phyloP scores from a whole-genome alignment of 2,329 filamentous ascomycete genomes.

The Cryphonectria nitschkei region DNA sequence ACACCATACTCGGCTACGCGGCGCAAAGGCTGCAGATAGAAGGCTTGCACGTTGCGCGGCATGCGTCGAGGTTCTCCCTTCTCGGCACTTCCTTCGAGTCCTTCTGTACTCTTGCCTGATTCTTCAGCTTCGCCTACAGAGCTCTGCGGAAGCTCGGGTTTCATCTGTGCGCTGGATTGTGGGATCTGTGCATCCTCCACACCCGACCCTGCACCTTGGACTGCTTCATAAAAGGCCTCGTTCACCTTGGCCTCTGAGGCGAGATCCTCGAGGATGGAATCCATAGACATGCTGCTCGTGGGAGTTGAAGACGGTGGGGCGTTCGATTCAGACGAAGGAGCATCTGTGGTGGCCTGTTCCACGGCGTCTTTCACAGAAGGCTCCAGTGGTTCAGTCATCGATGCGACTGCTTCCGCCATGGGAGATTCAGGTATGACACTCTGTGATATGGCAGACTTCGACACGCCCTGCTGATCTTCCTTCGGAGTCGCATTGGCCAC shows the following conservation, averaged over 20 bases:
- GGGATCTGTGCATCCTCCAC: not conserved
- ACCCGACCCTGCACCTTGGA: not conserved
- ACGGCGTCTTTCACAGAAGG: not conserved
- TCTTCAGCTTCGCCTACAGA: not conserved
- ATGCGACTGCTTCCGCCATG: constrained; percentile 8
- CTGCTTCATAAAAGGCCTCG: not conserved
- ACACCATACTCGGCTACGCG: constrained; percentile 75
- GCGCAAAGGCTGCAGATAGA: constrained; percentile 84
- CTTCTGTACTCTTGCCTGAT: constrained; percentile 8
- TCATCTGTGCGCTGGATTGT: not conserved
- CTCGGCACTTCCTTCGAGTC: constrained; percentile 4
- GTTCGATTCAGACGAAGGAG: not conserved
- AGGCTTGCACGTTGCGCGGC: constrained; percentile 80
- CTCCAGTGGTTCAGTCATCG: not conserved
- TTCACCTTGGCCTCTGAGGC: not conserved
- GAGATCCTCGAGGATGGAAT: constrained; percentile 9
- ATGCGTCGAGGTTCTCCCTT: constrained; percentile 51
- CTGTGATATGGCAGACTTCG: constrained; percentile 2
- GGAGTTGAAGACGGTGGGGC: not conserved
- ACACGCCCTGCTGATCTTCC: not conserved
- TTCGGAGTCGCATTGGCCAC: not conserved
- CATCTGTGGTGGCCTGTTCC: no score
- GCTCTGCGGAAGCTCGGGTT: not conserved
- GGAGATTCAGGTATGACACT: not conserved
- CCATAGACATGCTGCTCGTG: not conserved